These are phyloP conservation scores for Aschersonia sp. DNA, from an alignment of 2,329 filamentous ascomycete genomes.

Conservation along the genomic window DNA sequence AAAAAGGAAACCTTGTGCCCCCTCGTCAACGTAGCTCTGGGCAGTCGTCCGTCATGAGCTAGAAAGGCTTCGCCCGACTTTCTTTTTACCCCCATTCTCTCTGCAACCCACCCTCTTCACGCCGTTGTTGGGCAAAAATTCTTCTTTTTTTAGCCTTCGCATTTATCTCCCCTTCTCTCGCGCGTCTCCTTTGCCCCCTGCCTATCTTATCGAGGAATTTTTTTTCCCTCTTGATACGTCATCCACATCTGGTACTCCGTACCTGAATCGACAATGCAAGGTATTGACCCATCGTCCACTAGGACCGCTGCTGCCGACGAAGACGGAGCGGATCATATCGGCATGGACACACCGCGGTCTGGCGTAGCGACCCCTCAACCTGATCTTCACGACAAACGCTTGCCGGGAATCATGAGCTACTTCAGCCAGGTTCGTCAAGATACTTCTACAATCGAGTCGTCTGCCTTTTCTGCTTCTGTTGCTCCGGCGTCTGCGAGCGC, in stretches of 20 bases:
- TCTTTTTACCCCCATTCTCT: background rate
- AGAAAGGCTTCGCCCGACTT: no score
- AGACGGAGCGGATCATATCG: constrained; percentile 61
- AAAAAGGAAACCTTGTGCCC: no score
- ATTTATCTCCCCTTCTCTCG: constrained; percentile 8
- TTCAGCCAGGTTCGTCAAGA: constrained; percentile 98
- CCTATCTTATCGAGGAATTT: background rate
- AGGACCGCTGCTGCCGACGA: constrained; percentile 49
- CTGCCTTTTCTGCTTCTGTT: constrained; percentile 17
- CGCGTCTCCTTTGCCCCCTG: background rate
- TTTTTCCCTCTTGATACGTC: background rate
- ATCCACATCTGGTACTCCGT: constrained; percentile 4
- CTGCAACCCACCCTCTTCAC: background rate
- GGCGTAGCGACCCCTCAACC: constrained; percentile 87
- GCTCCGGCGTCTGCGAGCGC: constrained; percentile 22
- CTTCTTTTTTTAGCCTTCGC: constrained; percentile 4
- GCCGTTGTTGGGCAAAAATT: background rate
- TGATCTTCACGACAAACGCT: constrained; percentile 84
- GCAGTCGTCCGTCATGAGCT: background rate
- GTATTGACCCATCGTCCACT: constrained; percentile 35
- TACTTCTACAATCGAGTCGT: constrained; percentile 39
- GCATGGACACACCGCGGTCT: constrained; percentile 76
- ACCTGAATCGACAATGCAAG: constrained; percentile 22
- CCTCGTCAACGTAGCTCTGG: no score
- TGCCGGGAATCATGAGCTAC: constrained; percentile 93